phyloP scores from a whole-genome alignment of 202 grass and related monocot species.

The Setaria viridis region DNA sequence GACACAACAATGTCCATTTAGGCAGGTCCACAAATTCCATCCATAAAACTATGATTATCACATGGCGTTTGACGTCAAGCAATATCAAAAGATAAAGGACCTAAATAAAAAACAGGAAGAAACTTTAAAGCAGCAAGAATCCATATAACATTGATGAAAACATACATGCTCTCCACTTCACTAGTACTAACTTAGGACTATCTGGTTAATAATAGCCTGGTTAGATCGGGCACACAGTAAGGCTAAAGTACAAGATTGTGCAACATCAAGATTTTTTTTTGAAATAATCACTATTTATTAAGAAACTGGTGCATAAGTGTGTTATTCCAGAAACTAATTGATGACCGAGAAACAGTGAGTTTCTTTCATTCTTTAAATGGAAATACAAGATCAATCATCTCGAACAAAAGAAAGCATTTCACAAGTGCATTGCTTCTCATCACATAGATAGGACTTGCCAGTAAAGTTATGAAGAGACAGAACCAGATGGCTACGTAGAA shows the following conservation, averaged over 20 bases:
- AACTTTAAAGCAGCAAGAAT: neutral
- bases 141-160: slow-evolving; percentile 19
- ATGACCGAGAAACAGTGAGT: neutral
- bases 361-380: neutral
- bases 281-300: slow-evolving; percentile 11
- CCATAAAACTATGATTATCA: slow-evolving; percentile 9
- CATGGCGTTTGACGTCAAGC: slow-evolving; percentile 6
- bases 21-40: neutral
- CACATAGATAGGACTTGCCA: slow-evolving; percentile 6
- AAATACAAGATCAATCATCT: slow-evolving; percentile 37
- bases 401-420: slow-evolving; percentile 41
- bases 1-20: neutral
- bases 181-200: slow-evolving; percentile 9
- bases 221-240: neutral
- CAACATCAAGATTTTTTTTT: slow-evolving; percentile 12
- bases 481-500: slow-evolving; percentile 37
- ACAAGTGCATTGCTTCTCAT: slow-evolving; percentile 12
- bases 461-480: slow-evolving; percentile 10
- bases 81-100: slow-evolving; percentile 23
- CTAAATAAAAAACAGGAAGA: neutral
- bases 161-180: neutral
- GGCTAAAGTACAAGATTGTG: neutral
- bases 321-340: slow-evolving; percentile 28
- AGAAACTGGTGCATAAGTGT: neutral
- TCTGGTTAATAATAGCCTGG: slow-evolving; percentile 19